Conservation (phyloP, 306 rosid genomes). For the Lathyrus oleraceus region DNA sequence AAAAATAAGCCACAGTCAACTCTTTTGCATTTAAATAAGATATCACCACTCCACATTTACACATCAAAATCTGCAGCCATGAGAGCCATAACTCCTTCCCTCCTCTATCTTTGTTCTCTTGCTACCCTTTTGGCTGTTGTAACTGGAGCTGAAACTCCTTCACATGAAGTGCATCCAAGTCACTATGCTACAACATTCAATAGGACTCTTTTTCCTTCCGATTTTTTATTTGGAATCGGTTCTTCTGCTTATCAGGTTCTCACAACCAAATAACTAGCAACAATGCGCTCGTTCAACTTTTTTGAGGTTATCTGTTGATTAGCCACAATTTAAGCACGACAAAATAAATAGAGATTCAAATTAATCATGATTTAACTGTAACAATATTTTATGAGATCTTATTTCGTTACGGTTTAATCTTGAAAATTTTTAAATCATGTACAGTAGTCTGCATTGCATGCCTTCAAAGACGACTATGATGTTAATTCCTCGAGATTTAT, state of each 20-base stretch:
- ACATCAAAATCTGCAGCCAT: neutral
- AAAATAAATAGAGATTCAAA: no score
- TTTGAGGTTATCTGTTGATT: no score
- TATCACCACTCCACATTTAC: neutral
- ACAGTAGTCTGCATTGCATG: no score
- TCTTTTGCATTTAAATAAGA: constrained; percentile 15
- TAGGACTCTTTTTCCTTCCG: constrained; percentile 38
- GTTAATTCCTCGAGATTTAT: no score
- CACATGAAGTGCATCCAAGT: neutral
- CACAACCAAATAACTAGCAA: neutral
- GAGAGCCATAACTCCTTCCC: neutral
- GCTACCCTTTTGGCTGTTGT: neutral
- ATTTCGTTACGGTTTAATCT: no score
- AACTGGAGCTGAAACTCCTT: neutral
- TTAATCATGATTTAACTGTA: no score
- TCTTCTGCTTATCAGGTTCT: constrained; percentile 54
- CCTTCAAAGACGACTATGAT: no score
- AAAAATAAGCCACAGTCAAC: neutral
- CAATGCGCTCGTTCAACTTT: no score
- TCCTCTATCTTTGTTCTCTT: neutral
- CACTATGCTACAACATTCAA: constrained; percentile 35
- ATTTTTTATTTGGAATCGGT: constrained; percentile 43
- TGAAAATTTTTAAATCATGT: no score
- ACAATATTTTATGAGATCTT: no score
- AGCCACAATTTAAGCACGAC: no score